phyloP scores from a whole-genome alignment of 805 yeast species.

The Candida lessepsii region DNA sequence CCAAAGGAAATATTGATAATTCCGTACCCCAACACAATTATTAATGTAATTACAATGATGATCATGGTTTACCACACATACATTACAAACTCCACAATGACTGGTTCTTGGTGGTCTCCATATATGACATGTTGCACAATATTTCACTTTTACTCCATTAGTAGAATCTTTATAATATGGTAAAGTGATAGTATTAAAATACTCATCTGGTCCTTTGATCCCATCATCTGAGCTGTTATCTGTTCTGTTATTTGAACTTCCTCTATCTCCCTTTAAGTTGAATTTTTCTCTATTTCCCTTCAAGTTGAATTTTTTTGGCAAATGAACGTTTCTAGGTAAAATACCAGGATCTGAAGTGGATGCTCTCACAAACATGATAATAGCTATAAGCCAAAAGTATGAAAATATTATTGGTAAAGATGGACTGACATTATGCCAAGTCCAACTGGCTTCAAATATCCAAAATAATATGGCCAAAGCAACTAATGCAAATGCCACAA shows the following conservation, averaged over 20 bases:
- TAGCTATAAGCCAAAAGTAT: slow-evolving; percentile 55
- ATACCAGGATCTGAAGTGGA: slow-evolving; percentile 69
- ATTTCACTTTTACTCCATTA: slow-evolving; percentile 47
- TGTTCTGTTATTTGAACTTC: no score
- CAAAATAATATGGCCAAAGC: slow-evolving; percentile 55
- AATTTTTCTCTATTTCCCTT: background rate
- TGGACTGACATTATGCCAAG: slow-evolving; percentile 57
- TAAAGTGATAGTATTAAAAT: slow-evolving; percentile 47
- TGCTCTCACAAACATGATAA: slow-evolving; percentile 50
- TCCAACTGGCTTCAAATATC: slow-evolving; percentile 46
- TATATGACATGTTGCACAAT: slow-evolving; percentile 51
- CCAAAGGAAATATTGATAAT: slow-evolving; percentile 38
- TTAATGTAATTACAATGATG: slow-evolving; percentile 70
- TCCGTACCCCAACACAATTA: slow-evolving; percentile 42
- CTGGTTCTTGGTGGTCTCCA: slow-evolving; percentile 73
- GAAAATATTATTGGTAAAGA: slow-evolving; percentile 54
- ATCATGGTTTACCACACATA: slow-evolving; percentile 64
- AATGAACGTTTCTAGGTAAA: slow-evolving; percentile 64
- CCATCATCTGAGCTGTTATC: no score
- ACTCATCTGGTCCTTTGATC: slow-evolving; percentile 53
- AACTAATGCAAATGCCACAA: slow-evolving; percentile 33
- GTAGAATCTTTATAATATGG: slow-evolving; percentile 38
- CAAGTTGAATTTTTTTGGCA: slow-evolving; percentile 24
- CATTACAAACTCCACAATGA: slow-evolving; percentile 70
- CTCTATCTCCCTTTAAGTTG: background rate